These are phyloP conservation scores for Domatiomyces catenatus DNA, from an alignment of 2,329 filamentous ascomycete genomes.

Conservation along the genomic window DNA sequence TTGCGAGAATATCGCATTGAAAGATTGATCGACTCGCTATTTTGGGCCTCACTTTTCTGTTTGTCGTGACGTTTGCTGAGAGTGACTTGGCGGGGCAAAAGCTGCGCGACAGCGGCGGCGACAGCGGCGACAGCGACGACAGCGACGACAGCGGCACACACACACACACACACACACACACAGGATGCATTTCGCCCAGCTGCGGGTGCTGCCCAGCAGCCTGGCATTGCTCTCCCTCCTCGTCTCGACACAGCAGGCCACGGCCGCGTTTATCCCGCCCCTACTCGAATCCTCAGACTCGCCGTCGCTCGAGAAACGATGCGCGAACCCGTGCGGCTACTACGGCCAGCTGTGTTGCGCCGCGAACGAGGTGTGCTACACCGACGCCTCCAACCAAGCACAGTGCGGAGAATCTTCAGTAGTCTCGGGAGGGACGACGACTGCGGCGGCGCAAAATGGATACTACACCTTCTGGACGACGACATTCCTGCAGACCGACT, in stretches of 20 bases:
- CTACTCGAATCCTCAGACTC: slow-evolving; percentile 11
- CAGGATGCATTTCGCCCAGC: neutral
- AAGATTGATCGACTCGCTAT: neutral
- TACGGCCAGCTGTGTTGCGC: slow-evolving; percentile 36
- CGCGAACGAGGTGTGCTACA: slow-evolving; percentile 32
- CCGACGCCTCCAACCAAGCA: slow-evolving; percentile 34
- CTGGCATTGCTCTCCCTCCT: neutral
- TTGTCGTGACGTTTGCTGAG: neutral
- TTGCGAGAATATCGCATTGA: neutral
- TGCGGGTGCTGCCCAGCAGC: neutral
- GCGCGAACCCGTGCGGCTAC: slow-evolving; percentile 38
- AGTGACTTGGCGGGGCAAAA: neutral
- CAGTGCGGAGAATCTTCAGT: slow-evolving; percentile 25
- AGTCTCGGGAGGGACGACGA: slow-evolving; percentile 6
- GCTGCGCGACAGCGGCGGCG: neutral
- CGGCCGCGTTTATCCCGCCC: slow-evolving; percentile 16
- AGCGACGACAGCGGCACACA: too few relatives aligned
- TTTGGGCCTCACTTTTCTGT: neutral
- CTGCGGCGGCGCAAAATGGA: slow-evolving; percentile 30
- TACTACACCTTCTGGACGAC: slow-evolving; percentile 35
- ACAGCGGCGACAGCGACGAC: neutral
- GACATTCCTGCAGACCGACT: slow-evolving; percentile 40
- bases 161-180: too few relatives aligned
- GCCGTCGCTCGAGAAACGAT: slow-evolving; percentile 19
- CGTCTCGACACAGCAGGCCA: neutral